Base-by-base conservation (phyloP, 164 flowering plant species). In the Warburgia ugandensis region DNA sequence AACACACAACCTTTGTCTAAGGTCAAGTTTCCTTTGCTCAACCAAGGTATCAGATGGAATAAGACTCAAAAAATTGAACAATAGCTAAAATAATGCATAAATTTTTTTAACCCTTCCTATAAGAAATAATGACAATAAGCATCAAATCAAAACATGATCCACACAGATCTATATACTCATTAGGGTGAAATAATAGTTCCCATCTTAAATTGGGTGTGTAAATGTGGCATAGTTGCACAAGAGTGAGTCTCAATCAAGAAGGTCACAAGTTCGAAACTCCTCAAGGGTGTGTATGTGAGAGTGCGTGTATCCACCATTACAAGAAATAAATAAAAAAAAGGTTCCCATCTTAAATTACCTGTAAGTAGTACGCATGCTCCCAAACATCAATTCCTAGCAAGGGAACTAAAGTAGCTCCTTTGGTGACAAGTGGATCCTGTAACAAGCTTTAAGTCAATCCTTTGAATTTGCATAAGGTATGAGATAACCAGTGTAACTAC, bases 291-390 rank as follows among this genome's bases (percentile, higher is more conserved):
- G 20, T 12, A 39, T 7, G 35, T 6, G 8, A 45, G n/a, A 10
- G 2, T 23, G 10, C 16, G 5, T 13, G 33, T 26, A 45, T 10
- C 17, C 27, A 27, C 3, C 32, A 13, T 2, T 33, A 6, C 29
- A 35, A 23, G 6, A 19, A 5, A 6, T 37, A 39, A n/a, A n/a
- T n/a, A n/a, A 45, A 45, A 19, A 8, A 28, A 7, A 45, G 47
- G 10, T 44, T 28, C 20, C 19, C 4, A 28, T 3, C 13, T 45
- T 9, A 39, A 43, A 25, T 45, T 54, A 92, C 96, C 95, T 92
- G 98, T 39, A 92, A 68, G 70, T 92, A 92, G 77, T 92, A 92
- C 8, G 98, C 98, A 70, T 92, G 98, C 71, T 92, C 98, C 96
- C 98, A 92, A 38, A 92, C 98, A 72, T 92, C 98, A 33, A 92